Percentiles rank a stretch among this genome's conserved stretches.
These are phyloP conservation scores for Leucosporidium creatinivorum DNA, from an alignment of 768 basidiomycete species.

Conservation along the genomic window DNA sequence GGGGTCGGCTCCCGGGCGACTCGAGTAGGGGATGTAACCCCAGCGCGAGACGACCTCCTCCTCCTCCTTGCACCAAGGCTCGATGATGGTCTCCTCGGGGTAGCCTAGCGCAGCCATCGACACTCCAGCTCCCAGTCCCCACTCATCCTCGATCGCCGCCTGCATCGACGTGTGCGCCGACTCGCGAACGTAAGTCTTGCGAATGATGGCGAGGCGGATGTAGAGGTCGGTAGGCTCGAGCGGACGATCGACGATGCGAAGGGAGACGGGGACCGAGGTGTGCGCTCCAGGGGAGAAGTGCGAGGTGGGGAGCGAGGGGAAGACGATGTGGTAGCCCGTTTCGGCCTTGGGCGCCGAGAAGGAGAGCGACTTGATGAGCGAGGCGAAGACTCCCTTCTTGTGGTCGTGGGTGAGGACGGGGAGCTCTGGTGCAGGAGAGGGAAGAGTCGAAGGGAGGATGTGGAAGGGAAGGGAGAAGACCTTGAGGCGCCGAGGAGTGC, in stretches of 20 bases:
- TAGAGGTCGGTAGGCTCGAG: slow-evolving; percentile 37
- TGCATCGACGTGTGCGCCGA: slow-evolving; percentile 18
- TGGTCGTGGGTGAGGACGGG: slow-evolving; percentile 37
- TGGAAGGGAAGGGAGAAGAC: slow-evolving; percentile 37
- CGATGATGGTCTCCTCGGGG: slow-evolving; percentile 36
- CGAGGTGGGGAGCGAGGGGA: slow-evolving; percentile 36
- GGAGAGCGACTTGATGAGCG: slow-evolving; percentile 32
- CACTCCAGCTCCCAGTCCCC: slow-evolving; percentile 31
- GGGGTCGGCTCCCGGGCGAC: slow-evolving; percentile 33
- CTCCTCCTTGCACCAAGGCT: slow-evolving; percentile 37
- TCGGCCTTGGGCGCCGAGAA: slow-evolving; percentile 28
- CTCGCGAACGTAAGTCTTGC: slow-evolving; percentile 37
- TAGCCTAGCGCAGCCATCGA: slow-evolving; percentile 25
- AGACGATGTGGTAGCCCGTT: slow-evolving; percentile 35
- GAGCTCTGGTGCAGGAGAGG: slow-evolving; percentile 33
- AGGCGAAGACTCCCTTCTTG: slow-evolving; percentile 34
- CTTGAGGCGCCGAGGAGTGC: slow-evolving; percentile 33
- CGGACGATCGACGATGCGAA: slow-evolving; percentile 36
- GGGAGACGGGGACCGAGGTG: slow-evolving; percentile 34
- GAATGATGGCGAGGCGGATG: slow-evolving; percentile 37
- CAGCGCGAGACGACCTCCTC: slow-evolving; percentile 37
- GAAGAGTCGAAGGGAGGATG: slow-evolving; percentile 37
- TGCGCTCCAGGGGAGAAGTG: slow-evolving; percentile 35
- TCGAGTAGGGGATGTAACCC: slow-evolving; percentile 36
- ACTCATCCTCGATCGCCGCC: slow-evolving; percentile 33